phyloP scores from a whole-genome alignment of 2,329 filamentous ascomycete genomes.

The Colletotrichum chlorophyti region DNA sequence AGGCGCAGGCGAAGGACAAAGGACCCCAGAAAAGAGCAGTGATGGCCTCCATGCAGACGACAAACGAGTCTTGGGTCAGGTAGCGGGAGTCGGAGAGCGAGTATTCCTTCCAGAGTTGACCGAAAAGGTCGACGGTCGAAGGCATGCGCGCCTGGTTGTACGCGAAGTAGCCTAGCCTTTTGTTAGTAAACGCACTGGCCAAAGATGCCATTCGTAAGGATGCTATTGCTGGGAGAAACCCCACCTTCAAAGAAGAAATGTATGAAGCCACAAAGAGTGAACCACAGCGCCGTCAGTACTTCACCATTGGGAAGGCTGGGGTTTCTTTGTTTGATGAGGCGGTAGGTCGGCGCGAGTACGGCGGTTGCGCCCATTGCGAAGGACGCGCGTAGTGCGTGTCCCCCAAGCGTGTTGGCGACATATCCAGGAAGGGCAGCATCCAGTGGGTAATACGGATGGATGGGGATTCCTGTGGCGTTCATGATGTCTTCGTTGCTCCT shows the following conservation, averaged over 20 bases:
- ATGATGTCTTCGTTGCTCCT: background rate
- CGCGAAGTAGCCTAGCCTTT: constrained; percentile 54
- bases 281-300: constrained; percentile 73
- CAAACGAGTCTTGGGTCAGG: constrained; percentile 57
- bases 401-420: constrained; percentile 68
- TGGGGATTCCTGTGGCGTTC: constrained; percentile 13
- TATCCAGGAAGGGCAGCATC: constrained; percentile 68
- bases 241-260: constrained; percentile 52
- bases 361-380: constrained; percentile 64
- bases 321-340: constrained; percentile 57
- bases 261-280: constrained; percentile 70
- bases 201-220: no score
- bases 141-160: constrained; percentile 50
- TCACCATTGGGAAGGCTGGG: constrained; percentile 62
- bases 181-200: background rate
- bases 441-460: constrained; percentile 76
- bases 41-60: constrained; percentile 62
- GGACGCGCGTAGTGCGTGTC: constrained; percentile 62
- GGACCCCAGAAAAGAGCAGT: constrained; percentile 62
- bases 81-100: constrained; percentile 63
- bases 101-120: constrained; percentile 66
- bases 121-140: constrained; percentile 49
- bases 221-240: background rate
- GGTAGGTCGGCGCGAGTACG: constrained; percentile 64
- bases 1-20: constrained; percentile 54